Percentiles rank a stretch among this genome's conserved stretches.
These are phyloP conservation scores for Trematosphaeria pertusa DNA, from an alignment of 2,329 filamentous ascomycete species.

Conservation along the genomic window DNA sequence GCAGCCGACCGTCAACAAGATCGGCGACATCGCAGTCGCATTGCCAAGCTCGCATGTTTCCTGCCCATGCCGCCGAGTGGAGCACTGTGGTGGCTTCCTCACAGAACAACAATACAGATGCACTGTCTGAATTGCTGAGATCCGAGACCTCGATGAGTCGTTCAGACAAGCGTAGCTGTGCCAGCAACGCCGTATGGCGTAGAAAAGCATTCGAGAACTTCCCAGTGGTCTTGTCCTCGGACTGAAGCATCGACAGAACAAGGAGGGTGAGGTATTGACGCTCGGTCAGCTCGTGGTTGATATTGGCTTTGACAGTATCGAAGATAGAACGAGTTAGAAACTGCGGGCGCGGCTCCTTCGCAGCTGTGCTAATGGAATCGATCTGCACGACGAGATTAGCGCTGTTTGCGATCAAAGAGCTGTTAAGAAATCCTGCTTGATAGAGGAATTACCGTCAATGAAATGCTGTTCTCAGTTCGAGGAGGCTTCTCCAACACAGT, in stretches of 20 bases:
- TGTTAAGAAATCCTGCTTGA: neutral
- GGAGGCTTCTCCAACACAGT: conserved; percentile 23
- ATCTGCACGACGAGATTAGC: no score
- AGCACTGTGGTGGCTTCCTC: conserved; percentile 47
- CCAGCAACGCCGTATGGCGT: conserved; percentile 52
- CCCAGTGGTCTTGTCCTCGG: conserved; percentile 29
- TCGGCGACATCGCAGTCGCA: conserved; percentile 59
- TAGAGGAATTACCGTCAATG: conserved; percentile 13
- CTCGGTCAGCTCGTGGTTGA: conserved; percentile 36
- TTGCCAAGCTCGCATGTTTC: conserved; percentile 26
- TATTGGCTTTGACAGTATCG: conserved; percentile 30
- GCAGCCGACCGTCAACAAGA: conserved; percentile 61
- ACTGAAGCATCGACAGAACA: conserved; percentile 42
- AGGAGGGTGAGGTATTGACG: conserved; percentile 43
- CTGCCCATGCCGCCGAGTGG: conserved; percentile 45
- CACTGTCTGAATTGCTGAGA: conserved; percentile 39
- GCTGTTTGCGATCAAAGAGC: neutral
- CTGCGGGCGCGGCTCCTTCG: no score
- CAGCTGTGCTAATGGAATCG: no score
- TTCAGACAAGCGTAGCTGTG: conserved; percentile 50
- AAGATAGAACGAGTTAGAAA: no score
- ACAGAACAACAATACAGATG: conserved; percentile 49
- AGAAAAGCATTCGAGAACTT: conserved; percentile 50
- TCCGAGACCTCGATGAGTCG: conserved; percentile 42
- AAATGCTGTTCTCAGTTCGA: conserved; percentile 27